A percentile compares a stretch with the other conserved stretches of the same genome.
Conservation (phyloP, 148 eudicot genomes). For the Rhododendron kiyosumense region DNA sequence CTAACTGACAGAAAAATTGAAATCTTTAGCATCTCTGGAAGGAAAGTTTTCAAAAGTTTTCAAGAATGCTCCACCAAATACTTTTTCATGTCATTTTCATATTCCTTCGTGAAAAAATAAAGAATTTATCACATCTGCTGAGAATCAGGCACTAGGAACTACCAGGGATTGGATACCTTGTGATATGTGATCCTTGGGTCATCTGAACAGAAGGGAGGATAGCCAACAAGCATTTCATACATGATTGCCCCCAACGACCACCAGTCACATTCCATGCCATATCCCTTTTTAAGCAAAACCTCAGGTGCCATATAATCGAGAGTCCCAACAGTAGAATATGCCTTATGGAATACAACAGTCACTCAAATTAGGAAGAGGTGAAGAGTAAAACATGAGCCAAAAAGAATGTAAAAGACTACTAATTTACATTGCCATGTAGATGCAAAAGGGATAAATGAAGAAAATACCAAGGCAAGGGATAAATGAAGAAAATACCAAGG, state of each 20-base stretch:
- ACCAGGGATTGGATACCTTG: constrained; percentile 32
- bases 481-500: constrained; percentile 34
- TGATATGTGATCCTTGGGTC: constrained; percentile 68
- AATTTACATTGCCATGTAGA: background rate
- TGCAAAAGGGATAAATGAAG: background rate
- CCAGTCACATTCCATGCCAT: constrained; percentile 81
- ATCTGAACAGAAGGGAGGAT: constrained; percentile 77
- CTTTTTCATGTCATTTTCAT: background rate
- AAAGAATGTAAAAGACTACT: background rate
- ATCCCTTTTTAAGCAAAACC: constrained; percentile 61
- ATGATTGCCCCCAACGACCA: constrained; percentile 79
- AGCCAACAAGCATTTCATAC: constrained; percentile 79
- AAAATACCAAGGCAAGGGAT: constrained; percentile 5
- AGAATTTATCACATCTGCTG: background rate
- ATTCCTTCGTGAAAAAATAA: background rate
- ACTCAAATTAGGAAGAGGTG: background rate
- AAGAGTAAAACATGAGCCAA: background rate
- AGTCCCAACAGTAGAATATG: constrained; percentile 76
- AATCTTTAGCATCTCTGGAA: background rate
- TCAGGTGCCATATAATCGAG: constrained; percentile 87
- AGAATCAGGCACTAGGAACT: background rate
- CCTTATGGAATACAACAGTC: constrained; percentile 29
- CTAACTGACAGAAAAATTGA: background rate
- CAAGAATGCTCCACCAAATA: background rate
- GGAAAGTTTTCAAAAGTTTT: background rate